Base-by-base conservation (phyloP, 371 early-diverging fungal genomes). In the Catenaria anguillulae region DNA sequence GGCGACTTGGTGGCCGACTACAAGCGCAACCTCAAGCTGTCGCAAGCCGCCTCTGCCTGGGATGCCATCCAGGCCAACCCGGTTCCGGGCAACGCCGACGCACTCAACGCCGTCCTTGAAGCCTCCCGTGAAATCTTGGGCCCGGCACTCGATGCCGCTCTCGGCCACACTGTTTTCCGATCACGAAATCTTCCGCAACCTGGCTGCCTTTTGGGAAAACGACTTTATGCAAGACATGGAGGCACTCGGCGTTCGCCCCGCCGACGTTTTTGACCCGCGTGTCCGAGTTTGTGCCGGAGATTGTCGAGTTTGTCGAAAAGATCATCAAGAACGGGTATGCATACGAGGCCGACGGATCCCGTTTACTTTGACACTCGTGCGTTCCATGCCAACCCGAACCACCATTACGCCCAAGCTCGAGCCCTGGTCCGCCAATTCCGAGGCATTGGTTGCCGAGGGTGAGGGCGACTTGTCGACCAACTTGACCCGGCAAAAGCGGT, bases 171-270 rank as follows among this genome's bases (percentile, higher is more conserved):
- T 10, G 87, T 92, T n/a, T 50, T 89, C 87, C 29, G 93, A 95
- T 69, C 93, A 83, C 40, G 79, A 78, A 59, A 70, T 95, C 21
- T 97, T 92, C 79, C 82, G 91, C 34, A 90, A 92, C 36, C 73
- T 96, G 56, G 88, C 97, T 21, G 87, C 89, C 21, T 89, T 85
- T 71, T 99, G 95, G 92, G 99, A 98, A 71, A 78, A 82, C 36
- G 93, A 92, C 70, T 99, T 88, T 72, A 91, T 99, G 69, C 77
- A 84, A 60, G 98, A 97, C 69, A 96, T 99, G 98, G 84, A 86
- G 63, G 83, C 82, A 12, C 77, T 99, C 61, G 89, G 90, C 64
- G 92, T 88, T 24, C 83, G 84, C 55, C 79, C 84, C 2, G 97
- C 98, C n/a, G 90, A 92, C 67, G 77, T 97, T 36, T n/a, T 73